phyloP scores from a whole-genome alignment of 306 rosid species.

The Prosopis cineraria region DNA sequence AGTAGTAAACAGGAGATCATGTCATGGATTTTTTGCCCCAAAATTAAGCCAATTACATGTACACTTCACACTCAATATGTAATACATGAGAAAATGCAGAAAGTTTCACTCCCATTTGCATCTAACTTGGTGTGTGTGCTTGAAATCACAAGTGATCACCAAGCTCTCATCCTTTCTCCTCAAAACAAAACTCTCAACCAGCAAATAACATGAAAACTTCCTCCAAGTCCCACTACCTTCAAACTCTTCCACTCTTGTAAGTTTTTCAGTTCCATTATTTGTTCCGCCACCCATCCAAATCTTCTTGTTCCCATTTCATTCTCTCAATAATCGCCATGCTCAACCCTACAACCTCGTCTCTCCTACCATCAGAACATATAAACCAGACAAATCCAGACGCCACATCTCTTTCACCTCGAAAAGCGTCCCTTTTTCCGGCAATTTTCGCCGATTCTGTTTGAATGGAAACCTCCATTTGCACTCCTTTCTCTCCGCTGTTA shows the following conservation, averaged over 20 bases:
- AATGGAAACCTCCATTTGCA: conserved; percentile 46
- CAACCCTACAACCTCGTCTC: conserved; percentile 38
- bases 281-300: conserved; percentile 27
- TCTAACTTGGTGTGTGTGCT: conserved; percentile 52
- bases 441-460: conserved; percentile 33
- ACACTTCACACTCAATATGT: no score
- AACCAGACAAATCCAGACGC: conserved; percentile 30
- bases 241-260: conserved; percentile 44
- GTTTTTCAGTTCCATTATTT: neutral
- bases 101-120: conserved; percentile 52
- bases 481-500: neutral
- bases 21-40: no score
- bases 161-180: conserved; percentile 49
- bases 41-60: no score
- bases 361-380: conserved; percentile 36
- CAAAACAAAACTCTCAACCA: conserved; percentile 57
- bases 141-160: conserved; percentile 47
- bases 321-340: conserved; percentile 45
- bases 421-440: conserved; percentile 28
- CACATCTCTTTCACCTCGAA: neutral
- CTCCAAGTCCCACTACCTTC: conserved; percentile 40
- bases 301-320: conserved; percentile 44
- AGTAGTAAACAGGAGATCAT: no score
- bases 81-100: no score
- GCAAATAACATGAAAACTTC: conserved; percentile 48